A percentile compares a stretch with the other conserved stretches of the same genome.
Conservation (phyloP, 2,329 filamentous ascomycete species). For the Lasiodiplodia gonubiensis region DNA sequence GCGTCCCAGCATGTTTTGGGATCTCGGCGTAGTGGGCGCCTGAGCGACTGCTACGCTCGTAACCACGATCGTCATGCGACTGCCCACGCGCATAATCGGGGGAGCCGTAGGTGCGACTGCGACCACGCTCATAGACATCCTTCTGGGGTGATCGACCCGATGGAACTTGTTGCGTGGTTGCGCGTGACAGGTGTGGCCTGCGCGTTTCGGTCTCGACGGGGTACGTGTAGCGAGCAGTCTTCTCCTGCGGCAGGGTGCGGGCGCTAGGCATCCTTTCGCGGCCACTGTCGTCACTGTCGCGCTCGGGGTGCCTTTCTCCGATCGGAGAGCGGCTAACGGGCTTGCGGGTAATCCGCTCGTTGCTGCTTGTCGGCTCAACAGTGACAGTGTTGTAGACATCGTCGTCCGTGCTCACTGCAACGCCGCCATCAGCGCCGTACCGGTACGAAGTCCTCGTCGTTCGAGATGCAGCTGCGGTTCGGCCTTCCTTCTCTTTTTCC, state of each 20-base stretch:
- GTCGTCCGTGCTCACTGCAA: conserved; percentile 2
- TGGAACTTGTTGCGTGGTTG: neutral
- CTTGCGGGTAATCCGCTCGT: neutral
- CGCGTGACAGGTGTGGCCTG: conserved; percentile 7
- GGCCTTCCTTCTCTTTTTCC: conserved; percentile 33
- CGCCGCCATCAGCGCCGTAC: conserved; percentile 36
- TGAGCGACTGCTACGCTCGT: conserved; percentile 33
- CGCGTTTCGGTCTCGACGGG: neutral
- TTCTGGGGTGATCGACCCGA: neutral
- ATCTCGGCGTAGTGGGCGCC: conserved; percentile 36
- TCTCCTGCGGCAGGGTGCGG: neutral
- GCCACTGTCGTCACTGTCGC: conserved; percentile 11
- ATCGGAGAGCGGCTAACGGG: conserved; percentile 4
- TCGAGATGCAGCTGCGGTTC: conserved; percentile 35
- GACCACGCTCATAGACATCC: conserved; percentile 5
- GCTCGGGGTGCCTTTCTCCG: neutral
- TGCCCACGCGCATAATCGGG: neutral
- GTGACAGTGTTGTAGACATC: conserved; percentile 40
- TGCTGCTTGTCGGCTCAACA: conserved; percentile 37
- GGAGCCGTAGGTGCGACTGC: conserved; percentile 22
- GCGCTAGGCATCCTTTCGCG: conserved; percentile 13
- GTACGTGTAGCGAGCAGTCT: conserved; percentile 7
- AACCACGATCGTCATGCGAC: conserved; percentile 19
- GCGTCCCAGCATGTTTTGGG: conserved; percentile 36
- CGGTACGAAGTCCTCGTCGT: conserved; percentile 37